A percentile compares a stretch with the other conserved stretches of the same genome.
These are phyloP conservation scores for Xylariaceae sp. DNA, from an alignment of 2,329 filamentous ascomycete genomes.

Conservation along the genomic window DNA sequence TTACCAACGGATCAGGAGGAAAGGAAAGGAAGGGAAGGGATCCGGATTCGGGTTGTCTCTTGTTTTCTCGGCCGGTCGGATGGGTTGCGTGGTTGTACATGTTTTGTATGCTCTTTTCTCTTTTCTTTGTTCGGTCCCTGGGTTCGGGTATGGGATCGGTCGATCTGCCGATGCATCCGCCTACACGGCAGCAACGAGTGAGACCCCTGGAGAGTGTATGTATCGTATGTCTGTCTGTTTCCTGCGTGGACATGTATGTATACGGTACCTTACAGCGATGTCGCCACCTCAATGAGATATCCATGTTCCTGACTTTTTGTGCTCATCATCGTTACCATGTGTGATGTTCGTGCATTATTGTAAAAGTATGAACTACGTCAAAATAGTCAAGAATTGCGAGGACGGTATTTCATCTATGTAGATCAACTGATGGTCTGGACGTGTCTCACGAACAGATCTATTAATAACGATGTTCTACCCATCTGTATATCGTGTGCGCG, in stretches of 20 bases:
- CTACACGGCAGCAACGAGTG: not conserved
- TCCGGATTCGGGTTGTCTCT: no score
- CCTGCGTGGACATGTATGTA: not conserved
- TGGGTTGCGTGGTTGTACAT: not conserved
- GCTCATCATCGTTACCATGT: no score
- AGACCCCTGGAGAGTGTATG: not conserved
- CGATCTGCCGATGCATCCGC: not conserved
- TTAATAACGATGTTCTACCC: no score
- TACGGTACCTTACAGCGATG: not conserved
- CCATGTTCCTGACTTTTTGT: no score
- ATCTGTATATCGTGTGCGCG: no score
- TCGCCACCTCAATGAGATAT: not conserved
- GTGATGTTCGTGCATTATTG: no score
- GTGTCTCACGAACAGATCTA: no score
- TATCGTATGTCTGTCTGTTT: not conserved
- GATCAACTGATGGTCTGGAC: no score
- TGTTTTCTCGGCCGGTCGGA: not conserved
- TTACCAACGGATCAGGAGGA: not conserved
- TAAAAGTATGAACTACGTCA: no score
- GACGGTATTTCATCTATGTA: no score
- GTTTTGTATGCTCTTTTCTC: not conserved
- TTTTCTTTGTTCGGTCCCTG: not conserved
- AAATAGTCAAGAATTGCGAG: no score
- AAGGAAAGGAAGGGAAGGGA: no score
- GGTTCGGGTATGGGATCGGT: not conserved